Conservation (phyloP, 768 basidiomycete species). For the Lactifluus subvellereus region DNA sequence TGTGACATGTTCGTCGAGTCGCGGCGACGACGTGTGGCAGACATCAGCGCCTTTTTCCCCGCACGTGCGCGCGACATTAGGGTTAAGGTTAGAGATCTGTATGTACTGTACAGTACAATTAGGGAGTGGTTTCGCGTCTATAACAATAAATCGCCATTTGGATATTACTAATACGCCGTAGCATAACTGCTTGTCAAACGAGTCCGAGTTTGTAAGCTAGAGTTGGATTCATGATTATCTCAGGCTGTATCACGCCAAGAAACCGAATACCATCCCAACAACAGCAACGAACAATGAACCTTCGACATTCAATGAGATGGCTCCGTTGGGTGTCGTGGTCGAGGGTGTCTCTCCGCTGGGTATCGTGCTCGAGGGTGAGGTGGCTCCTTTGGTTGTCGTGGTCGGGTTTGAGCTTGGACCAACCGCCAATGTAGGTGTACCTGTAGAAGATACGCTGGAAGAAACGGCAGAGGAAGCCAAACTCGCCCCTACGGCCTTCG, state of each 20-base stretch:
- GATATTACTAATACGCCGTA: background rate
- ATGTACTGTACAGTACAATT: too few relatives aligned
- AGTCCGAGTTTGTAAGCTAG: background rate
- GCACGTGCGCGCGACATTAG: background rate
- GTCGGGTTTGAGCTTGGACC: background rate
- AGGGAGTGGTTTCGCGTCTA: too few relatives aligned
- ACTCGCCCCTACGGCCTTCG: background rate
- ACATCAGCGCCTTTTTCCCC: background rate
- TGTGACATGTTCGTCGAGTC: background rate
- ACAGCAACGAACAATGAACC: slow-evolving; percentile 29
- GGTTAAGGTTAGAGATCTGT: slow-evolving; percentile 17
- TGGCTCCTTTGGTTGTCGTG: background rate
- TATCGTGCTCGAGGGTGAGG: background rate
- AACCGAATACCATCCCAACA: background rate
- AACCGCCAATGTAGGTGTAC: background rate
- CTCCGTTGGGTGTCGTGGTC: background rate
- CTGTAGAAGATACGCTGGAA: slow-evolving; percentile 32
- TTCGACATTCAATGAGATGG: background rate
- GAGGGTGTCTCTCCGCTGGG: background rate
- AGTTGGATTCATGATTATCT: slow-evolving; percentile 31
- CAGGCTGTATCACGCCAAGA: slow-evolving; percentile 39
- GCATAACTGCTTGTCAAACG: too few relatives aligned
- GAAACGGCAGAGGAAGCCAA: slow-evolving; percentile 22
- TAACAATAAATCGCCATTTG: background rate
- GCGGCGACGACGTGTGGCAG: background rate